Percentiles rank a stretch among this genome's conserved stretches.
These are phyloP conservation scores for Candida rishiriensis DNA, from an alignment of 805 yeast species.

Conservation along the genomic window DNA sequence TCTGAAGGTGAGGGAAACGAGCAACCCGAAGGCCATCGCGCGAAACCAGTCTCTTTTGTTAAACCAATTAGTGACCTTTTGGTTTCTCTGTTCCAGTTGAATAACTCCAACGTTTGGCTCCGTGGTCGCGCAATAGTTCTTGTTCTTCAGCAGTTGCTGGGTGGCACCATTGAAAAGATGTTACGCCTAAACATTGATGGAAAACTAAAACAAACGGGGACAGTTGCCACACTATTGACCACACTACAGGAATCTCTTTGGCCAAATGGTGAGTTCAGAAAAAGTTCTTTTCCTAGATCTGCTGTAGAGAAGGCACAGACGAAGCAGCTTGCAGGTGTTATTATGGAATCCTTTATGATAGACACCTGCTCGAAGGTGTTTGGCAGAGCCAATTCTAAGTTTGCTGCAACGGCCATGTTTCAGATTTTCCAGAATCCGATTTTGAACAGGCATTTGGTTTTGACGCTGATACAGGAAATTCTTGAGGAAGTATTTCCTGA, in stretches of 20 bases:
- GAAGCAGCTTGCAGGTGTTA: constrained; percentile 50
- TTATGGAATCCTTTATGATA: constrained; percentile 52
- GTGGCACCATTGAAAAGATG: constrained; percentile 75
- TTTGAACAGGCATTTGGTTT: constrained; percentile 60
- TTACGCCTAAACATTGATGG: constrained; percentile 42
- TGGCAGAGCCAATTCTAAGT: constrained; percentile 59
- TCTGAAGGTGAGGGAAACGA: constrained; percentile 4
- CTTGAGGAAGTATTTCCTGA: constrained; percentile 44
- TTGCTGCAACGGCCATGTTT: constrained; percentile 58
- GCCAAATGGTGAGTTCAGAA: constrained; percentile 51
- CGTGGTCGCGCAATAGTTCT: constrained; percentile 81
- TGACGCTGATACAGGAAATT: constrained; percentile 54
- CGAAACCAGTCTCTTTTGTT: constrained; percentile 47
- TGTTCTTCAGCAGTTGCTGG: constrained; percentile 78
- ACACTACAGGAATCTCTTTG: constrained; percentile 32
- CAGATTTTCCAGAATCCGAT: constrained; percentile 69
- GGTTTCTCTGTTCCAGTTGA: constrained; percentile 61
- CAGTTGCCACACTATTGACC: constrained; percentile 37
- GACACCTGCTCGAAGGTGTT: constrained; percentile 71
- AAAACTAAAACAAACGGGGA: constrained; percentile 38
- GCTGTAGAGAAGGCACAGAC: constrained; percentile 47
- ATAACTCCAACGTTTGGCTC: constrained; percentile 65
- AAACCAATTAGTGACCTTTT: constrained; percentile 79
- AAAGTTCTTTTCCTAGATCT: constrained; percentile 41
- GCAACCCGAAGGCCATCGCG: constrained; percentile 3